These are phyloP conservation scores for Naganishia onofrii DNA, from an alignment of 768 basidiomycete species.

Conservation along the genomic window DNA sequence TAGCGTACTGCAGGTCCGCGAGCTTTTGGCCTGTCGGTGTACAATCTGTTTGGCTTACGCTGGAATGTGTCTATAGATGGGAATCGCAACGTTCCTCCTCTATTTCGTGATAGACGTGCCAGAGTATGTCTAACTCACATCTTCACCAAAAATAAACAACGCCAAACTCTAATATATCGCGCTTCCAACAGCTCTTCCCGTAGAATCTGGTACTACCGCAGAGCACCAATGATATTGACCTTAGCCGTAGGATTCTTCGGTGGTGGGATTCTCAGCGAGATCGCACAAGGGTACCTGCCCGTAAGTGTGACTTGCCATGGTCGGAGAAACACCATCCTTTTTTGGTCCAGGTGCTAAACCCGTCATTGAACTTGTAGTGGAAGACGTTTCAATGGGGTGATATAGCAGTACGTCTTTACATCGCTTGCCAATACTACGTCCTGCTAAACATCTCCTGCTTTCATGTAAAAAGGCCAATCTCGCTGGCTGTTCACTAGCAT, in stretches of 20 bases:
- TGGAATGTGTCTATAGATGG: constrained; percentile 29
- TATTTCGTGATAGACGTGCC: constrained; percentile 51
- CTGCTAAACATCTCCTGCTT: neutral
- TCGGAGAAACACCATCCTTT: neutral
- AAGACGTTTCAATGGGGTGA: constrained; percentile 49
- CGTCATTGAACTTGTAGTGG: constrained; percentile 37
- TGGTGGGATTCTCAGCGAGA: constrained; percentile 45
- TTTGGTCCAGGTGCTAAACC: neutral
- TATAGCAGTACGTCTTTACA: constrained; percentile 38
- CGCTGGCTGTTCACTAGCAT: constrained; percentile 42
- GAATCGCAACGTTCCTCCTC: constrained; percentile 48
- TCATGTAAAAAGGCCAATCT: constrained; percentile 41
- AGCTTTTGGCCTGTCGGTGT: too few relatives aligned
- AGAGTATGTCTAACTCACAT: constrained; percentile 38
- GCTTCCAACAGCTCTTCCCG: constrained; percentile 35
- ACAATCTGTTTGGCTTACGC: neutral
- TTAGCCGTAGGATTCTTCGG: constrained; percentile 41
- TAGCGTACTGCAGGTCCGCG: neutral
- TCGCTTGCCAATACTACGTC: too few relatives aligned
- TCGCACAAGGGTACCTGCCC: constrained; percentile 44
- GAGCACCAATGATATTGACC: constrained; percentile 46
- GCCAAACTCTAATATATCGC: neutral
- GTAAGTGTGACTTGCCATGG: constrained; percentile 34
- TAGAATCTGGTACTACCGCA: constrained; percentile 49
- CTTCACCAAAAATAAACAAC: neutral